A percentile compares a stretch with the other conserved stretches of the same genome.
These are phyloP conservation scores for Psilocybe tampanensis DNA, from an alignment of 768 basidiomycete genomes.

Conservation along the genomic window DNA sequence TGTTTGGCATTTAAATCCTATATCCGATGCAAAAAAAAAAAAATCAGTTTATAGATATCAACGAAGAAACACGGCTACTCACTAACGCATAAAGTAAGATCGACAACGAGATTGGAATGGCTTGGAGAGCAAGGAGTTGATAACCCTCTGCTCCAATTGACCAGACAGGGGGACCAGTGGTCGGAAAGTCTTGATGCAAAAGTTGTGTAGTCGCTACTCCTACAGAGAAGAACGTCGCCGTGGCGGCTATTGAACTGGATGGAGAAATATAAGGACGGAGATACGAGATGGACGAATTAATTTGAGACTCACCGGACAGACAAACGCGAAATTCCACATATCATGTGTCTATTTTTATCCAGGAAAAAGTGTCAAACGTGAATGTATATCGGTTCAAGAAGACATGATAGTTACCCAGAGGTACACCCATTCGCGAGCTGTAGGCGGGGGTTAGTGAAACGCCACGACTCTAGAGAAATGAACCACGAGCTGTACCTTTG, in stretches of 20 bases:
- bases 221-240: slow-evolving; percentile 52
- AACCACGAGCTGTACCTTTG: slow-evolving; percentile 41
- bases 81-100: slow-evolving; percentile 25
- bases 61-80: background rate
- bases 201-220: slow-evolving; percentile 47
- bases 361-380: background rate
- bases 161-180: slow-evolving; percentile 38
- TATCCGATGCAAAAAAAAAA: background rate
- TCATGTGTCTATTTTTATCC: slow-evolving; percentile 54
- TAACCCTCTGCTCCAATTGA: slow-evolving; percentile 37
- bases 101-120: slow-evolving; percentile 37
- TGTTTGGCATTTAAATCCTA: slow-evolving; percentile 11
- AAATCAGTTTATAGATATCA: background rate
- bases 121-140: slow-evolving; percentile 41
- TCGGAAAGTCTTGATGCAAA: slow-evolving; percentile 36
- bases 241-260: slow-evolving; percentile 55
- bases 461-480: background rate
- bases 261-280: slow-evolving; percentile 7
- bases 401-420: slow-evolving; percentile 47
- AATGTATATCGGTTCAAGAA: background rate
- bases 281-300: slow-evolving; percentile 11
- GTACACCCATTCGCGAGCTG: slow-evolving; percentile 67
- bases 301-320: slow-evolving; percentile 48
- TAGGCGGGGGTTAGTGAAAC: slow-evolving; percentile 11
- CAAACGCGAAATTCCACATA: slow-evolving; percentile 58